Conservation (phyloP, 2,329 filamentous ascomycete genomes). For the Raffaelea ambrosiae region DNA sequence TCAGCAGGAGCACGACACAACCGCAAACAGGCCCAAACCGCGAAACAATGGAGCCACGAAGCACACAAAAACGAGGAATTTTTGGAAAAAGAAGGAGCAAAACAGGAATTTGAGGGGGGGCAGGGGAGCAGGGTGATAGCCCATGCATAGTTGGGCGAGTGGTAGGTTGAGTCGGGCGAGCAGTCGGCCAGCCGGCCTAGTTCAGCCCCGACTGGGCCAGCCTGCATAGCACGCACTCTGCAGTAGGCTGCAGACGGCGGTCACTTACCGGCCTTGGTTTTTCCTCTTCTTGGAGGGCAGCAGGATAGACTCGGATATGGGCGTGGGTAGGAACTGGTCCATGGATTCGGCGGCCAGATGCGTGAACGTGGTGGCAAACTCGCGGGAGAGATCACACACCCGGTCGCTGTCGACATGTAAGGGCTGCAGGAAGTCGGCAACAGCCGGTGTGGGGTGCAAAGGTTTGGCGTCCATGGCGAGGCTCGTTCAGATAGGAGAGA, state of each 20-base stretch:
- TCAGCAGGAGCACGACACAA: conserved; percentile 8
- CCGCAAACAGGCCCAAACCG: too few species aligned
- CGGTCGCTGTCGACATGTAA: conserved; percentile 38
- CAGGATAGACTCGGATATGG: conserved; percentile 51
- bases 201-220: not conserved
- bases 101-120: too few species aligned
- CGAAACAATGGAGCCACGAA: not conserved
- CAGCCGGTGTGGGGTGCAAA: conserved; percentile 2
- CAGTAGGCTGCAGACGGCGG: not conserved
- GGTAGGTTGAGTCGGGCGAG: too few species aligned
- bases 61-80: not conserved
- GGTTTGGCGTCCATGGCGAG: not conserved
- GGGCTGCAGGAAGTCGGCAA: conserved; percentile 41
- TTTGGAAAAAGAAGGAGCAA: too few species aligned
- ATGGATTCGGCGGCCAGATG: conserved; percentile 41
- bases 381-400: conserved; percentile 36
- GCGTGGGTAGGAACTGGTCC: conserved; percentile 52
- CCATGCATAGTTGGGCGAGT: too few species aligned
- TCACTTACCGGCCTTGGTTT: conserved; percentile 38
- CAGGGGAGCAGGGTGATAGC: too few species aligned
- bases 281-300: conserved; percentile 33
- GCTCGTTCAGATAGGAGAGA: not conserved
- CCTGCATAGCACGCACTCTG: not conserved
- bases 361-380: conserved; percentile 38
- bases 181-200: not conserved